Base-by-base conservation (phyloP, 176 grass and related monocot genomes). In the Ensete glaucum region DNA sequence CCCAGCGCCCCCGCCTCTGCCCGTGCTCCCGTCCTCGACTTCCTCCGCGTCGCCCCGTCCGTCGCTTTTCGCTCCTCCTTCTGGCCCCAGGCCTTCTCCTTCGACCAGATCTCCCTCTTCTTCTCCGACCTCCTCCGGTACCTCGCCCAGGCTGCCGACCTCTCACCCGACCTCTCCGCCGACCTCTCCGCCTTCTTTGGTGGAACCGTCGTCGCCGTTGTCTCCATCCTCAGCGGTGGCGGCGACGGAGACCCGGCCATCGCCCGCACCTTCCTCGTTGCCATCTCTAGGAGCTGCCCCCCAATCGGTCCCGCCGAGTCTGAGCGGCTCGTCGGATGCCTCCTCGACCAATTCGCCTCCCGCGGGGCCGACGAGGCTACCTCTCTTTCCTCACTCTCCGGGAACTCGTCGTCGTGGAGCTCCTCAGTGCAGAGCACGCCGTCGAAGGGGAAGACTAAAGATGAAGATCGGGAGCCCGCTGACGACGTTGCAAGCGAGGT, bases 391-490 rank as follows among this genome's bases (percentile, higher is more conserved):
- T 77, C 73, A 13, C 12, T 14, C 16, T 72, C 55, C 6, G 56
- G 72, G 13, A 76, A 81, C 21, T 88, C 86, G 1, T 52, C 75
- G 58, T 77, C 75, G 12, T 77, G 75, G 75, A 77, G 43, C 60
- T 80, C 86, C 43, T 66, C 75, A 34, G 55, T 25, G 6, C 78
- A 80, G 34, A 80, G 78, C 78, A 90, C 71, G 26, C 79, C 85
- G 5, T 79, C 72, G 21, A 98, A 87, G 65, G 95, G 84, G 60
- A 98, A 98, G 78, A 71, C 69, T n/a, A 89, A 98, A 72, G 90
- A 93, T 25, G 81, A 83, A 53, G 81, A 83, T 53, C 34, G 48
- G 69, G 78, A 80, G 57, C 52, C 60, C 22, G 69, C 69, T 20
- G 69, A 73, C 26, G 78, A 80, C 64, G 78, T 48, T 2, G 49